phyloP scores from a whole-genome alignment of 2,329 filamentous ascomycete genomes.

The Ophiostoma montium region DNA sequence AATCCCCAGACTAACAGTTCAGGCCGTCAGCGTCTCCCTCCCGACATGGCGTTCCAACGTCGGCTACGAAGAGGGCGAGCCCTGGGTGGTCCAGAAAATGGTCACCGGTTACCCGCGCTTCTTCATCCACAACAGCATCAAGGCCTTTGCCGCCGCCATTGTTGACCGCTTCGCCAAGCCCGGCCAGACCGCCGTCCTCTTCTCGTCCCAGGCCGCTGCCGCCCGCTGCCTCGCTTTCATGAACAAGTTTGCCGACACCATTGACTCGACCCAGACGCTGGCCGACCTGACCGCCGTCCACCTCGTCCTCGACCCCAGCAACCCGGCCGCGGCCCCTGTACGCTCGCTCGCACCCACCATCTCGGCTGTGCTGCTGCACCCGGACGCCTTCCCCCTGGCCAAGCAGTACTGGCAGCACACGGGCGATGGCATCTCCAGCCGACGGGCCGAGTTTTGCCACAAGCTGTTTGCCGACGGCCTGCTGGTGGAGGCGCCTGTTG shows the following conservation, averaged over 20 bases:
- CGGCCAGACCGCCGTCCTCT: slow-evolving; percentile 62
- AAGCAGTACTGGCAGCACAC: slow-evolving; percentile 97
- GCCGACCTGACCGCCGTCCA: slow-evolving; percentile 42
- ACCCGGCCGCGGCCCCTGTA: slow-evolving; percentile 36
- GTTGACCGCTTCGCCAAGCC: slow-evolving; percentile 46
- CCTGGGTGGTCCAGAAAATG: slow-evolving; percentile 77
- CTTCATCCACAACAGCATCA: slow-evolving; percentile 77
- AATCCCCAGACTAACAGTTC: background rate
- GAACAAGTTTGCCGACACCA: slow-evolving; percentile 38
- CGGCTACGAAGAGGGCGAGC: slow-evolving; percentile 83
- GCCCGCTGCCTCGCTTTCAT: slow-evolving; percentile 64
- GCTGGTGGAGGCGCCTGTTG: slow-evolving; percentile 20
- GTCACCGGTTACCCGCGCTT: slow-evolving; percentile 89
- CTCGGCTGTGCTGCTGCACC: slow-evolving; percentile 57
- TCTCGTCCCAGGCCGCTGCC: slow-evolving; percentile 60
- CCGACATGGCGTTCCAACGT: slow-evolving; percentile 88
- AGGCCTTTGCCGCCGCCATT: slow-evolving; percentile 56
- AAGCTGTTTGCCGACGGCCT: slow-evolving; percentile 57
- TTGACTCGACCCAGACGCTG: slow-evolving; percentile 15
- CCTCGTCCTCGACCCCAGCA: slow-evolving; percentile 46
- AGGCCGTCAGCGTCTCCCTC: slow-evolving; percentile 93
- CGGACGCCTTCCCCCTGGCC: slow-evolving; percentile 53
- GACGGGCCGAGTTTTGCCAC: slow-evolving; percentile 81
- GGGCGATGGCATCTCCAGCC: slow-evolving; percentile 82
- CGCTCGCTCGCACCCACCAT: slow-evolving; percentile 43